Conservation (phyloP, 345 rosid genomes). For the Salix viminalis region DNA sequence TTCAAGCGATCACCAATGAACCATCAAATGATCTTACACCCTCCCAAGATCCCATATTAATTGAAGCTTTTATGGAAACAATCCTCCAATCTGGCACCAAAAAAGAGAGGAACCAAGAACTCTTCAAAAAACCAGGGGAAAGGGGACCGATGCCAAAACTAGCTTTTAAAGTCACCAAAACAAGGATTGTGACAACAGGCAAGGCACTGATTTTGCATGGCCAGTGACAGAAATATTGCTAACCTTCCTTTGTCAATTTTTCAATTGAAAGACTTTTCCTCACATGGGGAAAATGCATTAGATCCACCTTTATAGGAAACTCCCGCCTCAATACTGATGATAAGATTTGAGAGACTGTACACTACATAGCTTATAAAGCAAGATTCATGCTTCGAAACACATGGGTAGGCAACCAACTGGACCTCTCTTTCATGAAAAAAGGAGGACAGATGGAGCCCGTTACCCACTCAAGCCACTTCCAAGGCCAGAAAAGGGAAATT, state of each 20-base stretch:
- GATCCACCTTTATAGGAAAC: background rate
- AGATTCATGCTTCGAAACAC: background rate
- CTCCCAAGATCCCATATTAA: background rate
- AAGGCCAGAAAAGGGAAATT: background rate
- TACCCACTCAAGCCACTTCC: too few relatives aligned
- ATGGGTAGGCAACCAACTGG: background rate
- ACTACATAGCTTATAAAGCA: background rate
- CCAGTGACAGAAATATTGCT: conserved; percentile 9
- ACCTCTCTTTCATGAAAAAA: background rate
- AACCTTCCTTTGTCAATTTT: background rate
- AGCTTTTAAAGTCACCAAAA: background rate
- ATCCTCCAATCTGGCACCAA: background rate
- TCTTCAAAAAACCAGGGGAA: background rate
- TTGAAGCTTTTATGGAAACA: background rate
- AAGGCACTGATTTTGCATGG: conserved; percentile 15
- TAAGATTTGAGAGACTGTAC: background rate
- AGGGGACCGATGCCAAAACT: background rate
- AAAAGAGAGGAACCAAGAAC: background rate
- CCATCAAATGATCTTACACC: background rate
- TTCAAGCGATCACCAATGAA: background rate
- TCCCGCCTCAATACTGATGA: background rate
- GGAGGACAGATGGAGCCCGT: background rate
- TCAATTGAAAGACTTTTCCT: background rate
- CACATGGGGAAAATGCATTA: conserved; percentile 12
- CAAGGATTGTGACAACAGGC: background rate